Base-by-base conservation (phyloP, 2,329 filamentous ascomycete species). In the Epichloe amarillans region DNA sequence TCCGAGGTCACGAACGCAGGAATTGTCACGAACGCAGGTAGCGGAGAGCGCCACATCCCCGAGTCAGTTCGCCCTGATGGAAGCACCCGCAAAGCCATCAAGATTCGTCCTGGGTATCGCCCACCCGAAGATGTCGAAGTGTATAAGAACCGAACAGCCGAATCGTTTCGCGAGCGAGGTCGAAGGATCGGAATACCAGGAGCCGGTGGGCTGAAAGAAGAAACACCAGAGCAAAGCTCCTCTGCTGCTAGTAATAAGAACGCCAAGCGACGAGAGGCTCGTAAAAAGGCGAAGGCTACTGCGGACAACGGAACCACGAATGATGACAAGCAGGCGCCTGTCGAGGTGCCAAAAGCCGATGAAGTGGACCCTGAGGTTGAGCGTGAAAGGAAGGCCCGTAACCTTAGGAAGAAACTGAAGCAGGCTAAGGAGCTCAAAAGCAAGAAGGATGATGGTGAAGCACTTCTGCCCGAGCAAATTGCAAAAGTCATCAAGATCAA, bases 401-500 rank as follows among this genome's bases (percentile, higher is more conserved):
- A 88, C 61, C 71, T 97, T 43, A 86, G 84, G 65, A 98, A 98
- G 75, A 98, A 97, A 69, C 72, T 98, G 53, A 86, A 91, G 61
- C 93, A 98, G 66, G 91, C 93, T 4, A 85, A 83, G 58, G 93
- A 97, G 2, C 74, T 98, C 50, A 85, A 88, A 64, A 84, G 83
- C 61, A 96, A 95, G 75, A 95, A 95, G 67, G 87, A 95, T 23
- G 83, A 82, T 51, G 93, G 93, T 19, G 85, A 88, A 63, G 76
- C 80, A 4, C 70, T 98, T 54, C 74, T 97, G 26, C 91, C 90
- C 0, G 93, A 98, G 70, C 93, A 98, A 70, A 84, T 97, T 56
- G 89, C 91, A 59, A 98, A 98, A 72, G 88, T 98, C 50, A 94
- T 95, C 66, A 95, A 93, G 69, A 95, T 98, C 65, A 88, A 88